phyloP scores from a whole-genome alignment of 352 stramenopile genomes.

The Globisporangium rhizosaccharum region DNA sequence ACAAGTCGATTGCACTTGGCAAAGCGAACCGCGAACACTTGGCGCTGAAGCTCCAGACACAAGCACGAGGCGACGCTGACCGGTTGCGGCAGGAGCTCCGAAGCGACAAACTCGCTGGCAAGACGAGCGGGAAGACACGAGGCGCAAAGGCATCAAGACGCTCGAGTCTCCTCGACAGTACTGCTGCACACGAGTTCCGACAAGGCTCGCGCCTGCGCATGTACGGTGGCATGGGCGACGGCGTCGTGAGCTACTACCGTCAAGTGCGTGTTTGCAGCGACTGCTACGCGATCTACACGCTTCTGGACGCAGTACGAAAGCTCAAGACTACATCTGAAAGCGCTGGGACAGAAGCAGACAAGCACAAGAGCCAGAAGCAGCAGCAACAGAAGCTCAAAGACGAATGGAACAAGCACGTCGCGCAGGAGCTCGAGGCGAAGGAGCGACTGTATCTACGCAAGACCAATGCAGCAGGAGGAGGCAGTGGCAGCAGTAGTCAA shows the following conservation, averaged over 20 bases:
- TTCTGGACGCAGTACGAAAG: conserved; percentile 70
- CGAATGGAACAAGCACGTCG: conserved; percentile 39
- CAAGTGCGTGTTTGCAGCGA: conserved; percentile 78
- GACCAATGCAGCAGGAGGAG: neutral
- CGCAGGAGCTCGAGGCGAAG: conserved; percentile 42
- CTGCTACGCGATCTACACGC: conserved; percentile 85
- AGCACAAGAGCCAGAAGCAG: conserved; percentile 3
- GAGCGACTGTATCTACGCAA: conserved; percentile 41
- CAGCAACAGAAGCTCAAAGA: conserved; percentile 25
- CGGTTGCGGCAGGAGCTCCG: neutral
- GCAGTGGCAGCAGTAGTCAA: neutral
- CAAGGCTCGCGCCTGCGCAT: conserved; percentile 41
- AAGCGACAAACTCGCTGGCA: neutral
- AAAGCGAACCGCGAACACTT: conserved; percentile 55
- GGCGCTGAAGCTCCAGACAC: conserved; percentile 9
- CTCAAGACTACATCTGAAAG: conserved; percentile 15
- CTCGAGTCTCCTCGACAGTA: conserved; percentile 42
- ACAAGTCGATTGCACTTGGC: conserved; percentile 73
- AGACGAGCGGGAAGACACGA: neutral
- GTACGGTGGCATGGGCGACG: conserved; percentile 45
- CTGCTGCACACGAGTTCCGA: conserved; percentile 45
- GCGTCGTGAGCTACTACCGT: conserved; percentile 73
- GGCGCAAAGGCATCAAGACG: neutral
- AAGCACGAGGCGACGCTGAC: conserved; percentile 4
- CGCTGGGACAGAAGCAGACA: conserved; percentile 3